These are phyloP conservation scores for Kuraishia hungarica DNA, from an alignment of 805 yeast genomes.

Conservation along the genomic window DNA sequence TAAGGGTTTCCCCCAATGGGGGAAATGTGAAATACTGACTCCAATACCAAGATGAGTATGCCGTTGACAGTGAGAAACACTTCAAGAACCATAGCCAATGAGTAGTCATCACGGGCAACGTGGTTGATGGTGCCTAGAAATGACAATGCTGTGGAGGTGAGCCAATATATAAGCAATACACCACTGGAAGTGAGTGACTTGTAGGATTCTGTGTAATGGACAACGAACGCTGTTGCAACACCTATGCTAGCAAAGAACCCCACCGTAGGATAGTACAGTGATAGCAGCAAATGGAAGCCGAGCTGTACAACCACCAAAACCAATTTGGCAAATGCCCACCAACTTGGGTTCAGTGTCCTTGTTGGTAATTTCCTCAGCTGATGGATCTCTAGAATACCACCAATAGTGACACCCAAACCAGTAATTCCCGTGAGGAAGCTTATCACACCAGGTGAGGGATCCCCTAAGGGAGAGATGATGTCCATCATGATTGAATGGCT, in stretches of 20 bases:
- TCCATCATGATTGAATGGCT: not conserved
- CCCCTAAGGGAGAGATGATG: not conserved
- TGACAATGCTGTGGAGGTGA: conserved; percentile 41
- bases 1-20: conserved; percentile 32
- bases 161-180: conserved; percentile 68
- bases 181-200: conserved; percentile 61
- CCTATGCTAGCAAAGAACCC: conserved; percentile 21
- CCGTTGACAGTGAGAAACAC: conserved; percentile 29
- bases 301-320: conserved; percentile 29
- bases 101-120: conserved; percentile 24
- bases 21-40: conserved; percentile 24
- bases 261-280: conserved; percentile 8
- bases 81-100: conserved; percentile 17
- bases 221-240: conserved; percentile 38
- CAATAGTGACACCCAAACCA: conserved; percentile 4
- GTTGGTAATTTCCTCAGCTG: conserved; percentile 24
- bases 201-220: conserved; percentile 68
- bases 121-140: conserved; percentile 33
- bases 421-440: not conserved
- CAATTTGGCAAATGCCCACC: conserved; percentile 35
- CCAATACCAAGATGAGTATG: conserved; percentile 33
- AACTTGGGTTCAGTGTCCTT: conserved; percentile 20
- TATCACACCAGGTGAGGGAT: not conserved
- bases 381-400: conserved; percentile 27
- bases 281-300: conserved; percentile 21